These are phyloP conservation scores for Orbilia quercus DNA, from an alignment of 2,329 filamentous ascomycete genomes.

Conservation along the genomic window DNA sequence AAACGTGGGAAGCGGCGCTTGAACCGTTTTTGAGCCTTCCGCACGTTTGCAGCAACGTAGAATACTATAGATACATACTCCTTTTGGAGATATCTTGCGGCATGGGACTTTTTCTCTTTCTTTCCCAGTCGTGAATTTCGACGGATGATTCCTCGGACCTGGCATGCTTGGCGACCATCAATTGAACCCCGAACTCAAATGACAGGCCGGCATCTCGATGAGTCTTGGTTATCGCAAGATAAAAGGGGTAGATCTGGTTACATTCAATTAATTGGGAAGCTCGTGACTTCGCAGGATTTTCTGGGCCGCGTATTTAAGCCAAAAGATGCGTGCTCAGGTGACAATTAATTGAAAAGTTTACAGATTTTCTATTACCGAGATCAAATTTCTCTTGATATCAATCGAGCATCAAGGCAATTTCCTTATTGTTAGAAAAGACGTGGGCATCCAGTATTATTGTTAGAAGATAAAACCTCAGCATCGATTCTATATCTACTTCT, in stretches of 20 bases:
- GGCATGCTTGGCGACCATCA: no score
- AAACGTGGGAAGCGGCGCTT: slow-evolving; percentile 34
- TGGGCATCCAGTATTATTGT: no score
- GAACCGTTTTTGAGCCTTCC: slow-evolving; percentile 5
- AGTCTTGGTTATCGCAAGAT: no score
- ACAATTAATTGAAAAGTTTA: slow-evolving; percentile 27
- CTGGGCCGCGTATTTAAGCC: slow-evolving; percentile 10
- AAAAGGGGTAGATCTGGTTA: slow-evolving; percentile 38
- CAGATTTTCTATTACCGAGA: slow-evolving; percentile 15
- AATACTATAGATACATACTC: background rate
- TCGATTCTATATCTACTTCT: no score
- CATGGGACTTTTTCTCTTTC: background rate
- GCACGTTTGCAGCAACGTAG: slow-evolving; percentile 27
- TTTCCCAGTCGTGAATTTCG: no score
- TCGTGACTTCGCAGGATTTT: slow-evolving; percentile 35
- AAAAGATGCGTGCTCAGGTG: slow-evolving; percentile 29
- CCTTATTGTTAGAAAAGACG: slow-evolving; percentile 12
- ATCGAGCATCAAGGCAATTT: slow-evolving; percentile 46
- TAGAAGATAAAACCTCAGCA: no score
- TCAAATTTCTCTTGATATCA: no score
- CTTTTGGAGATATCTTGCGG: background rate
- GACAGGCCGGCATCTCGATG: no score
- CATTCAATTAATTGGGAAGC: slow-evolving; percentile 34
- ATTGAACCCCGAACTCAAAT: no score
- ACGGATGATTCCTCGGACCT: no score